Percentiles rank a stretch among this genome's conserved stretches.
phyloP scores from a whole-genome alignment of 1,139 yeast species.

The Lodderomyces oxycetoniae region DNA sequence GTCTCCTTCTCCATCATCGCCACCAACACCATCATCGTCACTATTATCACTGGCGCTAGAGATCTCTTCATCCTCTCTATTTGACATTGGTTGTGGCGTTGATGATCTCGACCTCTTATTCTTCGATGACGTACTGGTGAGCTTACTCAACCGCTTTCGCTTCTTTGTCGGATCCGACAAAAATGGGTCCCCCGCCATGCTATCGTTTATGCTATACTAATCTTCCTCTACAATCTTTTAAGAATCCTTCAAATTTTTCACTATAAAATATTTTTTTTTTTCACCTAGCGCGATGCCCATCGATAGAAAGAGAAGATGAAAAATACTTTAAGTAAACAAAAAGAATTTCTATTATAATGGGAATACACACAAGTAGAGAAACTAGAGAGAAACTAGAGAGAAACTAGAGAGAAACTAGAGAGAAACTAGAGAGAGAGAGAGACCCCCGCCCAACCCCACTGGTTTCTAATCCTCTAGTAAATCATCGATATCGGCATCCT shows the following conservation, averaged over 20 bases:
- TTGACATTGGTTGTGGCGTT: slow-evolving; percentile 10
- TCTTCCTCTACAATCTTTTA: too few relatives aligned
- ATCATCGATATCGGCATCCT: slow-evolving; percentile 64
- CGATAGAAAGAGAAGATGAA: too few relatives aligned
- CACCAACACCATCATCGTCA: slow-evolving; percentile 19
- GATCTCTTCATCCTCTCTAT: slow-evolving; percentile 39
- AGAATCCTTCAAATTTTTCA: not conserved
- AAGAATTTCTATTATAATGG: too few relatives aligned
- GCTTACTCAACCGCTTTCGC: slow-evolving; percentile 38
- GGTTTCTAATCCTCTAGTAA: slow-evolving; percentile 38
- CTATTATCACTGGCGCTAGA: slow-evolving; percentile 29
- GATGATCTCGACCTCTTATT: slow-evolving; percentile 14
- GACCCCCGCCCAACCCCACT: not conserved
- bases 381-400: too few relatives aligned
- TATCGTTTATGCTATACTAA: too few relatives aligned
- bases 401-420: not conserved
- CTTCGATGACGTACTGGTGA: slow-evolving; percentile 18
- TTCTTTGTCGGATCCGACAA: slow-evolving; percentile 56
- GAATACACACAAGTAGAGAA: too few relatives aligned
- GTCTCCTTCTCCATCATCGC: slow-evolving; percentile 16
- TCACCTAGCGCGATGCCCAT: slow-evolving; percentile 2
- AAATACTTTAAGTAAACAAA: too few relatives aligned
- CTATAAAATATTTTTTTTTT: slow-evolving; percentile 2
- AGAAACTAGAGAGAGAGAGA: not conserved
- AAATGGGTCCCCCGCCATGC: slow-evolving; percentile 57